Evolutionary conservation across 2,329 filamentous ascomycete genomes (phyloP), one percentile per base, ranked within the genome.

Genomic region (Sporothrix phasma): DNA sequence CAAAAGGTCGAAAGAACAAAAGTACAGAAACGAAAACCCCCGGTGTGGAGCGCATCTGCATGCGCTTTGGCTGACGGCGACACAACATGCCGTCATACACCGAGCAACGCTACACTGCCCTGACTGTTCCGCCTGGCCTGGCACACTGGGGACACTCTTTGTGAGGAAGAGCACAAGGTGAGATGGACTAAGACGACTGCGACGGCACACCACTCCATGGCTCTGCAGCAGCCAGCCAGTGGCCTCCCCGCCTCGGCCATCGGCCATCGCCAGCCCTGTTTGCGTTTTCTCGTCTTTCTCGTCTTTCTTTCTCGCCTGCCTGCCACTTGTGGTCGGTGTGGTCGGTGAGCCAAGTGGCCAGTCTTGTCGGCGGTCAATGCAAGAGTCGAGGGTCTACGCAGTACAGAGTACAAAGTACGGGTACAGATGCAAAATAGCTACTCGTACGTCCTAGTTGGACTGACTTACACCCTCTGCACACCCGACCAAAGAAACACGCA

Each of bases 71-170:
- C 49, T 56, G 41, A 31, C 37, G 47, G 43, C 58, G n/a, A 43
- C 63, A 65, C 47, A 56, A 8, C 43, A 65, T 62, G 63, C 59
- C 63, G 63, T 64, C 58, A 64, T 61, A 64, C 63, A 49, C 63
- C 63, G 63, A 64, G 63, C 37, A 46, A 45, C 56, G 11, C 49
- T 43, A 37, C 63, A 34, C 37, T 64, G 46, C 49, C 47, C 63
- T 46, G 3, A 26, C 43, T 29, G 26, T 37, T 61, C 31, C 45
- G 31, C 39, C 41, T 29, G 26, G 5, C 11, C 29, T 56, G 37
- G 46, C 8, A 13, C 31, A 43, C 13, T 37, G 47, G 39, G n/a
- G 39, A 47, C 39, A 56, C 51, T 31, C 31, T 41, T 29, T 29
- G 4, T n/a, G 61, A 37, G 51, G 29, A 15, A 13, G 26, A 39